Evolutionary conservation across 2,329 filamentous ascomycete species (phyloP), one percentile per base, ranked within the genome.

Genomic region (Talaromyces sp.): DNA sequence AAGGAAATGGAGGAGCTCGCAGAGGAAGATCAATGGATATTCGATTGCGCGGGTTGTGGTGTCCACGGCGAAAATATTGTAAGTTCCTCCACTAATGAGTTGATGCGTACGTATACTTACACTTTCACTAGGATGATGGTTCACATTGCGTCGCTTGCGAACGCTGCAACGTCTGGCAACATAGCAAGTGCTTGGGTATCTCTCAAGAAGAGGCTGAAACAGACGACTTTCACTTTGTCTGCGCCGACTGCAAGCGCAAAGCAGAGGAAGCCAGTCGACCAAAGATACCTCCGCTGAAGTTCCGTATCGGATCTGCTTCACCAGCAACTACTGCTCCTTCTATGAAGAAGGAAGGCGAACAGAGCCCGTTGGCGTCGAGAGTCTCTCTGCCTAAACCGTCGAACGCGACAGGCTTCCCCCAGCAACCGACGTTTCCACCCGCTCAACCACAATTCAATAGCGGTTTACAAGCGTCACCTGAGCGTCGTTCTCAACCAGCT

Each of bases 141-240:
- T 89, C 91, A 7, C 93, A 96, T 73, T 96, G 92, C 73, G 88
- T 99, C 67, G 90, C 93, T 31, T 99, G 95, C 77, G 95, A 99
- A 72, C 88, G 83, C 68, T 99, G 95, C 80, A 96, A 89, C 72
- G 88, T 96, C 55, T 99, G 95, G 95, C 93, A 98, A 74, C 95
- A 99, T 73, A 96, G 92, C 81, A 91, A 90, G 70, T 99, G 95
- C 72, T 84, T 96, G 64, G 89, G 88, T 44, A 90, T 98, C 66
- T 84, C 85, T 52, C 85, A 96, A 69, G 80, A 84, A 64, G 89
- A 93, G 66, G 93, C 92, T 0, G 93, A 96, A 67, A 83, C 87
- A 54, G 86, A 91, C 1, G 90, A 96, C 67, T 98, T 98, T 70
- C 87, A 91, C 65, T 96, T 96, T 71, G 76, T 96, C 67, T 98